Conservation (phyloP, 2,329 filamentous ascomycete species). For the Aschersonia sp. region DNA sequence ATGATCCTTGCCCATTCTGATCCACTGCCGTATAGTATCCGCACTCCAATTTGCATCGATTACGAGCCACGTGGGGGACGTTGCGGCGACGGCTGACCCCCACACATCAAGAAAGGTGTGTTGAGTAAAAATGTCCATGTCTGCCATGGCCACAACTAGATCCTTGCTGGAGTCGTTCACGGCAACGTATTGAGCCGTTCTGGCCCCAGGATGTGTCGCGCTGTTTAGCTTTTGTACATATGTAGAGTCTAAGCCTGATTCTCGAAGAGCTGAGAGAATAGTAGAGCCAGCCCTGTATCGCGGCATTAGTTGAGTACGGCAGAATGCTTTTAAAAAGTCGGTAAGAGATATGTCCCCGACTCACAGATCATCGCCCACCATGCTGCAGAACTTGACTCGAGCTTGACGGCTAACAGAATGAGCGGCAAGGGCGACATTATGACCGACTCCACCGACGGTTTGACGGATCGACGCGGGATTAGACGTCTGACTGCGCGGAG, state of each 20-base stretch:
- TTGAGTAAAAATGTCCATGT: slow-evolving; percentile 72
- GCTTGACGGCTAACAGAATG: slow-evolving; percentile 47
- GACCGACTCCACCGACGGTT: slow-evolving; percentile 78
- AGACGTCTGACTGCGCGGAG: slow-evolving; percentile 57
- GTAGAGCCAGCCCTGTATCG: slow-evolving; percentile 51
- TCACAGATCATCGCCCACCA: slow-evolving; percentile 65
- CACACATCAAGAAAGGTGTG: slow-evolving; percentile 40
- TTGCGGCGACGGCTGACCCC: slow-evolving; percentile 40
- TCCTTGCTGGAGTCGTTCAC: slow-evolving; percentile 76
- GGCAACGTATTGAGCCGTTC: slow-evolving; percentile 84
- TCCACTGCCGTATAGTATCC: slow-evolving; percentile 51
- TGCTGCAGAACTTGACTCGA: slow-evolving; percentile 62
- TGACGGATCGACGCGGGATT: slow-evolving; percentile 73
- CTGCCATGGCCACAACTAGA: slow-evolving; percentile 85
- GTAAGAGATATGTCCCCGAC: slow-evolving; percentile 10
- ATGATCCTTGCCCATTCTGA: slow-evolving; percentile 42
- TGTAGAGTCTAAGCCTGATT: slow-evolving; percentile 47
- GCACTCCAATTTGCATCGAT: slow-evolving; percentile 79
- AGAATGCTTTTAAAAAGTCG: too few relatives aligned
- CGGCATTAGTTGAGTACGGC: neutral
- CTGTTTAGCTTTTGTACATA: slow-evolving; percentile 45
- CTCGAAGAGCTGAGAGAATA: slow-evolving; percentile 50
- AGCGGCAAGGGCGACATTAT: slow-evolving; percentile 79
- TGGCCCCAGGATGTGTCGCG: slow-evolving; percentile 33
- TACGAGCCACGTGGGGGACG: slow-evolving; percentile 61